Evolutionary conservation across 2,329 filamentous ascomycete species (phyloP).

Genomic region (Dothistroma septosporum): DNA sequence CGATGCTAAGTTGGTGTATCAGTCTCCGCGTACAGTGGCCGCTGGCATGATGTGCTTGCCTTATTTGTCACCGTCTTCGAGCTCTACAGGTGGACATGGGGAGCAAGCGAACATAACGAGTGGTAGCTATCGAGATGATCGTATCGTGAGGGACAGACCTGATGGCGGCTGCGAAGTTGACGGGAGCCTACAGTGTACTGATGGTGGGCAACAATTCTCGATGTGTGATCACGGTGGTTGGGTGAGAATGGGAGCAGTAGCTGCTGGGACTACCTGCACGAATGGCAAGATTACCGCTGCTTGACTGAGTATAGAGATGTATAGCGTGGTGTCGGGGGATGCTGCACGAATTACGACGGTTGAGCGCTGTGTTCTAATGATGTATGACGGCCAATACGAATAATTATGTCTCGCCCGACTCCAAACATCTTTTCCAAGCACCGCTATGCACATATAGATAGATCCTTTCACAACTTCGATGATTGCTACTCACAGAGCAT

Average conservation of each 20-base stretch:
- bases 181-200: constrained; percentile 27
- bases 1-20: constrained; percentile 30
- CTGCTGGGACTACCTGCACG: constrained; percentile 29
- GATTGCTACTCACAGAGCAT: not conserved
- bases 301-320: not conserved
- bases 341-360: not conserved
- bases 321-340: constrained; percentile 4
- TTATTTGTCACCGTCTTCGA: constrained; percentile 26
- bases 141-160: constrained; percentile 28
- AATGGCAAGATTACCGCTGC: constrained; percentile 28
- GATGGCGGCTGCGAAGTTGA: constrained; percentile 29
- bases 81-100: constrained; percentile 16
- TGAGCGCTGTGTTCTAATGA: not conserved
- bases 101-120: constrained; percentile 28
- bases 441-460: not conserved
- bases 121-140: constrained; percentile 34
- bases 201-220: constrained; percentile 27
- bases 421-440: not conserved
- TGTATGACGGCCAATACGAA: not conserved
- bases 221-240: constrained; percentile 34
- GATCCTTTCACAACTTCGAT: not conserved
- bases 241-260: constrained; percentile 33
- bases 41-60: constrained; percentile 38
- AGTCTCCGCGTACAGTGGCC: constrained; percentile 29
- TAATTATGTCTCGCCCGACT: not conserved